Evolutionary conservation across 441 rosid species (phyloP).

Genomic region (Jatropha podagrica): DNA sequence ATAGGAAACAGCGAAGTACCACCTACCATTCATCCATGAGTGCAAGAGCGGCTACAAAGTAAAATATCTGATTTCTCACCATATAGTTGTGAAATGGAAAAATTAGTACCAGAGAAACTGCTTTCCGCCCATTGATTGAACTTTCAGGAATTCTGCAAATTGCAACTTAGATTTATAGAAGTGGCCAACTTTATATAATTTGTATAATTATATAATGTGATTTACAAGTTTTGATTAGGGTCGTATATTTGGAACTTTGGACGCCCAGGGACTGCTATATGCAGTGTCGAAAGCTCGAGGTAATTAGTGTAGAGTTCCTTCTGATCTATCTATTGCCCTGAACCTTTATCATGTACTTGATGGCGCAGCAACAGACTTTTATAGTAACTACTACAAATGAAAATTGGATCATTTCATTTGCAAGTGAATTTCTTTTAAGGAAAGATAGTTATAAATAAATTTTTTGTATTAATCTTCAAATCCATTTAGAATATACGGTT

Average conservation of each 20-base stretch:
- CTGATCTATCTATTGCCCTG: neutral
- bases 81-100: neutral
- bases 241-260: neutral
- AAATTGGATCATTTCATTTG: too few relatives aligned
- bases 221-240: neutral
- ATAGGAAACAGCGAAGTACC: slow-evolving; percentile 93
- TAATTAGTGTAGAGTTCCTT: too few relatives aligned
- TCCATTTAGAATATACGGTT: neutral
- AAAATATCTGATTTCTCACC: slow-evolving; percentile 1
- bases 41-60: slow-evolving; percentile 73
- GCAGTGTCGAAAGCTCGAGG: neutral
- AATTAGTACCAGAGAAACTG: neutral
- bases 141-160: neutral
- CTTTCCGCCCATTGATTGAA: neutral
- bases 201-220: neutral
- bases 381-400: too few relatives aligned
- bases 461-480: too few relatives aligned
- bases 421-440: too few relatives aligned
- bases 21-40: slow-evolving; percentile 90
- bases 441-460: too few relatives aligned
- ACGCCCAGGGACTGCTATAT: neutral
- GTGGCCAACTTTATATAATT: neutral
- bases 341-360: neutral
- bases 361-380: too few relatives aligned
- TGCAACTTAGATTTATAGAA: neutral